Conservation (phyloP, 208 protist species). For the Leishmania braziliensis region DNA sequence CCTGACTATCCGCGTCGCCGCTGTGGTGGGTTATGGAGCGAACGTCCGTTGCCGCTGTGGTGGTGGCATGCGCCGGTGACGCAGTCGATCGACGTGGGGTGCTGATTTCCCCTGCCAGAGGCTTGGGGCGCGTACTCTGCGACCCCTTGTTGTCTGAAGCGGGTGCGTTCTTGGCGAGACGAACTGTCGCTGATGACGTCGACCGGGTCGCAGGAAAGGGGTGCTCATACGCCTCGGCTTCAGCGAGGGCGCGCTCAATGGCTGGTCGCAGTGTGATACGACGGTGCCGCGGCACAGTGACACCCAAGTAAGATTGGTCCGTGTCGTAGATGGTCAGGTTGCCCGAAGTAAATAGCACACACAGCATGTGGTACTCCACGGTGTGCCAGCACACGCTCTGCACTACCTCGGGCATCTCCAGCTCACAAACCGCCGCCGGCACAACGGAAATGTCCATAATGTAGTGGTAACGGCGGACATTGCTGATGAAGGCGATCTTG, state of each 20-base stretch:
- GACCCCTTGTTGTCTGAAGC: not conserved
- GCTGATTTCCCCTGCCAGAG: not conserved
- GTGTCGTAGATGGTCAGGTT: constrained; percentile 50
- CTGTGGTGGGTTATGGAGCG: constrained; percentile 1
- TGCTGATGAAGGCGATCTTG: constrained; percentile 65
- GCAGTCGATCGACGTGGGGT: not conserved
- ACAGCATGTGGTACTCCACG: constrained; percentile 24
- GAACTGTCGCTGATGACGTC: not conserved
- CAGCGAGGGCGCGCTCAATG: constrained; percentile 25
- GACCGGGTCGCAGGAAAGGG: not conserved
- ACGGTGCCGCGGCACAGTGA: constrained; percentile 36
- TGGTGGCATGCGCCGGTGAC: not conserved
- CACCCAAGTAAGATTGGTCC: constrained; percentile 29
- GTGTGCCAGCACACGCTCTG: constrained; percentile 75
- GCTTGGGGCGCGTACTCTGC: not conserved
- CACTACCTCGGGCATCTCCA: constrained; percentile 56
- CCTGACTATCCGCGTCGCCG: not conserved
- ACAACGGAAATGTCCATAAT: constrained; percentile 50
- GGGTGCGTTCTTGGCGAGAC: too few relatives aligned
- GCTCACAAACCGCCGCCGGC: constrained; percentile 51
- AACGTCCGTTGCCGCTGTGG: not conserved
- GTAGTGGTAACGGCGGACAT: constrained; percentile 51
- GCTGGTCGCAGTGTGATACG: constrained; percentile 29
- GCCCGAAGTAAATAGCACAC: constrained; percentile 57
- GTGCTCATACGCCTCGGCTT: constrained; percentile 5